These are phyloP conservation scores for Scedosporium apiospermum DNA, from an alignment of 2,329 filamentous ascomycete species.

Conservation along the genomic window DNA sequence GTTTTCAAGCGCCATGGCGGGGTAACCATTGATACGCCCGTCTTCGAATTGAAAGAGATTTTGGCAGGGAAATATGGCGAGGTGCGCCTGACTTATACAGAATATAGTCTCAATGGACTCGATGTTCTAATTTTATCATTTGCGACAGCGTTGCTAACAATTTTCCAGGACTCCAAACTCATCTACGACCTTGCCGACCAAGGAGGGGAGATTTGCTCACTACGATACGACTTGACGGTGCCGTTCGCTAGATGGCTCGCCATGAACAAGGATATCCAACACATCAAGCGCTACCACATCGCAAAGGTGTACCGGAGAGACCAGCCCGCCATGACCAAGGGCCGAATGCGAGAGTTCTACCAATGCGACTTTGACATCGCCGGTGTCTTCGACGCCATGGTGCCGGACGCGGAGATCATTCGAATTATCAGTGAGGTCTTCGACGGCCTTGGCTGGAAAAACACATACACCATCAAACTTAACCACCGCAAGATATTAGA, in stretches of 20 bases:
- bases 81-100: not conserved
- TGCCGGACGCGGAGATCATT: conserved; percentile 84
- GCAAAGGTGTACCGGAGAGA: conserved; percentile 63
- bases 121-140: not conserved
- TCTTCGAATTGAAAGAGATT: conserved; percentile 82
- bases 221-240: conserved; percentile 82
- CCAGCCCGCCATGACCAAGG: conserved; percentile 65
- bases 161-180: conserved; percentile 66
- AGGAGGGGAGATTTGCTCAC: conserved; percentile 64
- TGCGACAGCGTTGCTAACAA: not conserved
- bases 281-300: conserved; percentile 91
- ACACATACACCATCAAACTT: conserved; percentile 69
- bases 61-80: conserved; percentile 80
- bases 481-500: conserved; percentile 94
- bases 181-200: conserved; percentile 86
- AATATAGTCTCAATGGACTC: not conserved
- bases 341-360: conserved; percentile 91
- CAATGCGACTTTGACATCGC: conserved; percentile 97
- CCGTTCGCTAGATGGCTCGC: conserved; percentile 88
- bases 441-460: conserved; percentile 28
- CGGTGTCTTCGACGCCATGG: conserved; percentile 78
- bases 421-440: conserved; percentile 54
- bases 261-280: conserved; percentile 75
- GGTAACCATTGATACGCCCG: conserved; percentile 69
- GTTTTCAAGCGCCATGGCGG: conserved; percentile 80